These are phyloP conservation scores for Solanum hybrid DNA, from an alignment of 305 asterid species.

Conservation along the genomic window DNA sequence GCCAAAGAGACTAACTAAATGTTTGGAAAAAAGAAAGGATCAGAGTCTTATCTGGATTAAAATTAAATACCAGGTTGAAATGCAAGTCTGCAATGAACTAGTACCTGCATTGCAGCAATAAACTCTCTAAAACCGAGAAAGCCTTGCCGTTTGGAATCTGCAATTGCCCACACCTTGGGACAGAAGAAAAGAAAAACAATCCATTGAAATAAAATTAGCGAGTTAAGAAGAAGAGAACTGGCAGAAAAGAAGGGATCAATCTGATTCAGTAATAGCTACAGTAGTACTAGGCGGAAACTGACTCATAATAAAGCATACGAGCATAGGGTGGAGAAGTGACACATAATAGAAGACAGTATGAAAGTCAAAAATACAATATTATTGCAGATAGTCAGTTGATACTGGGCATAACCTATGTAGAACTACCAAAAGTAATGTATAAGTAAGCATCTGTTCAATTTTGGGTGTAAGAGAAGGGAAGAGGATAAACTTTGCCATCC, in stretches of 20 bases:
- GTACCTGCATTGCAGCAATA: constrained; percentile 67
- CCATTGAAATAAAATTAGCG: not conserved
- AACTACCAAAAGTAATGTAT: not conserved
- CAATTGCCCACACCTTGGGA: constrained; percentile 66
- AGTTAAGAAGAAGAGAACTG: not conserved
- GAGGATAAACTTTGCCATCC: not conserved
- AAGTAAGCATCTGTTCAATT: not conserved
- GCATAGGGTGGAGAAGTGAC: not conserved
- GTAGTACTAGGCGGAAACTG: not conserved
- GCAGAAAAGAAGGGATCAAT: not conserved
- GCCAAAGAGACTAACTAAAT: constrained; percentile 56
- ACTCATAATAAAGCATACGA: not conserved
- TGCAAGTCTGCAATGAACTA: not conserved
- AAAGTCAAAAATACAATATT: not conserved
- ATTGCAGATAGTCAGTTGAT: not conserved
- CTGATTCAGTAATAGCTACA: not conserved
- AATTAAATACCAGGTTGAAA: not conserved
- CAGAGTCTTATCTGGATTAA: constrained; percentile 8
- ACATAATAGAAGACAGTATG: not conserved
- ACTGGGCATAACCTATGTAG: not conserved
- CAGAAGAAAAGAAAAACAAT: not conserved
- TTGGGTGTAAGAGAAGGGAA: not conserved
- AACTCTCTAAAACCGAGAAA: constrained; percentile 70
- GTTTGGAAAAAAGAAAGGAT: constrained; percentile 6
- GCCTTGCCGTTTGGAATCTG: constrained; percentile 78